Percentiles rank a stretch among this genome's conserved stretches.
These are phyloP conservation scores for Silene latifolia DNA, from an alignment of 148 eudicot species.

Conservation along the genomic window DNA sequence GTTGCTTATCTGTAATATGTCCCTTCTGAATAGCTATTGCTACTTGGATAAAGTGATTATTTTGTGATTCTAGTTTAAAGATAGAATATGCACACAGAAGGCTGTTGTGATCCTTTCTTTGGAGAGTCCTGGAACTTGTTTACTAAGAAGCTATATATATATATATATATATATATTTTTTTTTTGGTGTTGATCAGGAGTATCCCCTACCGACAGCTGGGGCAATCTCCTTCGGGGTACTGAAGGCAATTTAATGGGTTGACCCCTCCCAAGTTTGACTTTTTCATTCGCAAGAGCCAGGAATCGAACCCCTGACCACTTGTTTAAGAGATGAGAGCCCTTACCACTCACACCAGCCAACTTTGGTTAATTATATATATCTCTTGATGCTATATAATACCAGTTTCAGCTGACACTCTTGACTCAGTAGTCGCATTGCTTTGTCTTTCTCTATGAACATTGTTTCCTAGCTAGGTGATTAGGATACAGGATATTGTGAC, in stretches of 20 bases:
- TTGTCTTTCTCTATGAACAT: background rate
- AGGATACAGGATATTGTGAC: constrained; percentile 1
- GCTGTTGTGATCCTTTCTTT: background rate
- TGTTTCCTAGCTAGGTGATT: background rate
- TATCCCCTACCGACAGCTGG: too few relatives aligned
- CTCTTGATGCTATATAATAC: background rate
- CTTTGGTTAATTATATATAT: too few relatives aligned
- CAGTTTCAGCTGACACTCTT: background rate
- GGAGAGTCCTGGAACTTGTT: background rate
- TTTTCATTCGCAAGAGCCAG: too few relatives aligned
- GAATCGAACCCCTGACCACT: too few relatives aligned
- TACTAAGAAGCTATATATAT: background rate
- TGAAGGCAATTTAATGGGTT: too few relatives aligned
- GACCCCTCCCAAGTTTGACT: too few relatives aligned
- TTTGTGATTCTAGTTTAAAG: background rate
- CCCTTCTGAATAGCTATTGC: background rate
- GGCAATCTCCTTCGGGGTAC: too few relatives aligned
- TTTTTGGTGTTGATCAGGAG: too few relatives aligned
- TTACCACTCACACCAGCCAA: too few relatives aligned
- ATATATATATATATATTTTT: too few relatives aligned
- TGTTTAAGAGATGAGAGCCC: too few relatives aligned
- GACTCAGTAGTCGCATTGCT: background rate
- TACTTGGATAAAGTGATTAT: background rate
- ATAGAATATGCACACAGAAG: background rate
- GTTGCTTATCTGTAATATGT: background rate